Conservation (phyloP, 257 asterid species). For the Solanum sejunctum region DNA sequence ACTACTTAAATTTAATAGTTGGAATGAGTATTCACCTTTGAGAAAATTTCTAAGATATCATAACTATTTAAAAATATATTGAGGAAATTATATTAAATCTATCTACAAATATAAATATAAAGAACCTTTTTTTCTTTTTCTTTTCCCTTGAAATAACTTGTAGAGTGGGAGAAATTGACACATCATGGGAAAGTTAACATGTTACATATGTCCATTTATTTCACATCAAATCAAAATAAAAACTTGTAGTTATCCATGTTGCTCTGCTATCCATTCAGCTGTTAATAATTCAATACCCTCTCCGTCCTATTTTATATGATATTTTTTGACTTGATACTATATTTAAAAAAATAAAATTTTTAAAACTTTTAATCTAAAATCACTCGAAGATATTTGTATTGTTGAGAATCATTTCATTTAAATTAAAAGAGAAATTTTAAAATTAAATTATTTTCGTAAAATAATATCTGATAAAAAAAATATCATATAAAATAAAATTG, state of each 20-base stretch:
- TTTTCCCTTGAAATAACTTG: not conserved
- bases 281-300: not conserved
- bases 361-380: no score
- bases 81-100: not conserved
- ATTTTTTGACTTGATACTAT: no score
- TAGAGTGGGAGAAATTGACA: not conserved
- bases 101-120: not conserved
- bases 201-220: not conserved
- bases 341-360: no score
- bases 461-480: fast-evolving
- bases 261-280: not conserved
- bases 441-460: no score
- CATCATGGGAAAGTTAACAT: not conserved
- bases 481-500: no score
- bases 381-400: no score
- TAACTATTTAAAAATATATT: not conserved
- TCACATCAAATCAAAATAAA: not conserved
- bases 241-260: not conserved
- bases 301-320: no score
- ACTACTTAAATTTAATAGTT: not conserved
- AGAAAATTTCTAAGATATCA: not conserved
- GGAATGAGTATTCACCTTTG: not conserved
- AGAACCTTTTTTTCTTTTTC: no score
- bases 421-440: no score
- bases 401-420: no score